Evolutionary conservation across 2,329 filamentous ascomycete species (phyloP).

Genomic region (Podosphaera xanthii): DNA sequence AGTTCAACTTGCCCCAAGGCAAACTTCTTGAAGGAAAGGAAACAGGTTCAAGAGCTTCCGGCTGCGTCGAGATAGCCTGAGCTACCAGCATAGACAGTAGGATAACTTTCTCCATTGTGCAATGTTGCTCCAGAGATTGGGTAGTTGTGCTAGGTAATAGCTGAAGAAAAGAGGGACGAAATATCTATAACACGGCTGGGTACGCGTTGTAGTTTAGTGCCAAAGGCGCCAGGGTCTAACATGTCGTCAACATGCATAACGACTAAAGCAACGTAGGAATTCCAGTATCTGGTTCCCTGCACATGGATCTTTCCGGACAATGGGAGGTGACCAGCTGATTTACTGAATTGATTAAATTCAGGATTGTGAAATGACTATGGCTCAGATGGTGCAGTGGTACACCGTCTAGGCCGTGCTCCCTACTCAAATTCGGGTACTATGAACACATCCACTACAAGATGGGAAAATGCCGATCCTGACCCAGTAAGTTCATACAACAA

Average conservation of each 20-base stretch:
- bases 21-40: constrained; percentile 64
- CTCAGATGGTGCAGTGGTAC: too few species aligned
- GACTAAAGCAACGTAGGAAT: too few species aligned
- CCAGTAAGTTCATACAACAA: not conserved
- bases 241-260: not conserved
- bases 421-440: too few species aligned
- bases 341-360: too few species aligned
- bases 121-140: not conserved
- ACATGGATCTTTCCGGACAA: too few species aligned
- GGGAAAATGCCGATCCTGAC: not conserved
- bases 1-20: constrained; percentile 85
- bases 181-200: not conserved
- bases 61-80: constrained; percentile 37
- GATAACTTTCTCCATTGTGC: constrained; percentile 4
- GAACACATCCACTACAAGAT: not conserved
- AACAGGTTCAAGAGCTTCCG: constrained; percentile 54
- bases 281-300: too few species aligned
- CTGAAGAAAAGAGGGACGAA: not conserved
- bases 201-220: not conserved
- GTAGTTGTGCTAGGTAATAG: not conserved
- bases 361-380: too few species aligned
- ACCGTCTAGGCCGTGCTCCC: too few species aligned
- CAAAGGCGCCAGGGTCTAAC: not conserved
- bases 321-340: too few species aligned
- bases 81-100: constrained; percentile 7